Conservation (phyloP, 352 stramenopile genomes). For the Phytophthora multivora region DNA sequence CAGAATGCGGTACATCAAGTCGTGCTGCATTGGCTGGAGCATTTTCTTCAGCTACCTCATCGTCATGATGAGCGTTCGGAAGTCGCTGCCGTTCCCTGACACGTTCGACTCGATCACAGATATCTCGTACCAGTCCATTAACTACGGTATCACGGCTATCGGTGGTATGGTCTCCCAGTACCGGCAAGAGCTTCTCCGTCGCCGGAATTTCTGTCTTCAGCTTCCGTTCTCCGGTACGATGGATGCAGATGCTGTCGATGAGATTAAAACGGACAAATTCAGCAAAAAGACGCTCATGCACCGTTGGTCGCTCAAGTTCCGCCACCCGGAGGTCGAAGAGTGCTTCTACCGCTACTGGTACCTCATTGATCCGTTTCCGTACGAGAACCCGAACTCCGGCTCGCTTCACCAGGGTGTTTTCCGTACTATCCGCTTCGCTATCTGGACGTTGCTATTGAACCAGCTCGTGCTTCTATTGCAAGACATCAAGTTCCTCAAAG, state of each 20-base stretch:
- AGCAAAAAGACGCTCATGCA: conserved; percentile 73
- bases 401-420: conserved; percentile 77
- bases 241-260: conserved; percentile 59
- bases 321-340: conserved; percentile 74
- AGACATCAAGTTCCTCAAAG: conserved; percentile 80
- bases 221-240: conserved; percentile 76
- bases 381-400: conserved; percentile 82
- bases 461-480: conserved; percentile 78
- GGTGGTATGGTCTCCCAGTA: conserved; percentile 87
- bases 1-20: conserved; percentile 79
- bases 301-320: conserved; percentile 70
- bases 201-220: conserved; percentile 79
- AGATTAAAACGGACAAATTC: conserved; percentile 78
- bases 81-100: conserved; percentile 32
- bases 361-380: conserved; percentile 85
- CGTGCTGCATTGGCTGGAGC: conserved; percentile 68
- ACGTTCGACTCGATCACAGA: conserved; percentile 74
- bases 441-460: conserved; percentile 69
- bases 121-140: conserved; percentile 84
- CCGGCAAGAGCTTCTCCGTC: conserved; percentile 73
- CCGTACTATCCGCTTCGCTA: conserved; percentile 75
- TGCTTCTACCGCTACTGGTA: conserved; percentile 87
- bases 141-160: conserved; percentile 83
- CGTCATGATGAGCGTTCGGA: conserved; percentile 57
- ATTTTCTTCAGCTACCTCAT: conserved; percentile 76